Conservation (phyloP, 1,284 basidiomycete genomes). For the Ceraceosorus guamensis region DNA sequence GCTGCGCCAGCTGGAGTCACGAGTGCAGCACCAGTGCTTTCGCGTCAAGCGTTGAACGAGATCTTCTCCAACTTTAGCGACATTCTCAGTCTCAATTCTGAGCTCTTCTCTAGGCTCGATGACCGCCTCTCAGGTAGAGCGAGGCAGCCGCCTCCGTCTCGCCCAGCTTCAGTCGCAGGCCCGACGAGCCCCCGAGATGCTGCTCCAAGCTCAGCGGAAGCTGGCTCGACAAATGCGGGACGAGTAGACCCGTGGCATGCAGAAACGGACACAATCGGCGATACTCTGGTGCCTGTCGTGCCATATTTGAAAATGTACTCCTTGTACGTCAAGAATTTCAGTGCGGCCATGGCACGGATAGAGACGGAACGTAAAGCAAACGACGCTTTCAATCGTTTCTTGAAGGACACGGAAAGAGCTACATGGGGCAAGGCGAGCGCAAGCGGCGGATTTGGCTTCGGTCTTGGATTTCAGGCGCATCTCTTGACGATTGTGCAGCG, state of each 20-base stretch:
- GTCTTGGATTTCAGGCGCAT: constrained; percentile 44
- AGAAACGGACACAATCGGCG: constrained; percentile 30
- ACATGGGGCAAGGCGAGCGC: constrained; percentile 13
- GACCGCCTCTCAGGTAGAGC: constrained; percentile 47
- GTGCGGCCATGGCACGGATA: constrained; percentile 38
- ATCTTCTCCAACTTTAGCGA: constrained; percentile 85
- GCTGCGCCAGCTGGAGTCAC: constrained; percentile 56
- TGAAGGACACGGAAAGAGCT: constrained; percentile 32
- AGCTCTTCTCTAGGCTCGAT: constrained; percentile 62
- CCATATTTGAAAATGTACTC: constrained; percentile 48
- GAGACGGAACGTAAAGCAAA: constrained; percentile 36
- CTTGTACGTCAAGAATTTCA: constrained; percentile 47
- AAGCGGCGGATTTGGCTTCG: constrained; percentile 26
- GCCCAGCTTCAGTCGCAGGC: neutral
- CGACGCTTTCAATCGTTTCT: constrained; percentile 34
- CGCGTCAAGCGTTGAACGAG: constrained; percentile 62
- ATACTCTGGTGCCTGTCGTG: constrained; percentile 43
- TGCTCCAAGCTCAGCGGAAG: neutral
- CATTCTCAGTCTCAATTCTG: constrained; percentile 77
- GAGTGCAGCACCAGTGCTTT: constrained; percentile 61
- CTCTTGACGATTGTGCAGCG: constrained; percentile 44
- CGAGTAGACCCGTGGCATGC: constrained; percentile 25
- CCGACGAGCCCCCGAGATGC: no score
- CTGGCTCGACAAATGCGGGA: neutral
- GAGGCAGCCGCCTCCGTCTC: neutral